These are phyloP conservation scores for Aureobasidium sp. DNA, from an alignment of 2,329 filamentous ascomycete species.

Conservation along the genomic window DNA sequence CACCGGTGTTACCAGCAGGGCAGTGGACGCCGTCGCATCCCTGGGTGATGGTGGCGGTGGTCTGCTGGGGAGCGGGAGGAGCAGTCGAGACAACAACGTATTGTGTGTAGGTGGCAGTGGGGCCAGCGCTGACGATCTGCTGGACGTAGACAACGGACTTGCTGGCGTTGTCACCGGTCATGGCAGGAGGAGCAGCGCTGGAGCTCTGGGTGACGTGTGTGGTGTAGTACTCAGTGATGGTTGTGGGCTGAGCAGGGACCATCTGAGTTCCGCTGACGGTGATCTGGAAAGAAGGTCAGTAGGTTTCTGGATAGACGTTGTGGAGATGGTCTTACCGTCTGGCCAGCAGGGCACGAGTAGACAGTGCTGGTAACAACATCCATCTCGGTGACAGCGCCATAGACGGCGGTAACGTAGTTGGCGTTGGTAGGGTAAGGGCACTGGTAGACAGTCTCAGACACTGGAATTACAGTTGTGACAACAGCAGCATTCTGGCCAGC, in stretches of 20 bases:
- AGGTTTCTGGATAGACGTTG: no score
- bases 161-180: background rate
- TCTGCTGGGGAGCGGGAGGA: conserved; percentile 14
- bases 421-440: conserved; percentile 11
- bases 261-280: background rate
- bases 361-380: conserved; percentile 16
- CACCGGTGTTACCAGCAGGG: background rate
- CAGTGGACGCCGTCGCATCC: background rate
- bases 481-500: conserved; percentile 18
- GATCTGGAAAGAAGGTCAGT: background rate
- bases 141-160: conserved; percentile 10
- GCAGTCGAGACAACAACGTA: conserved; percentile 14
- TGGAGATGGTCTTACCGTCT: background rate
- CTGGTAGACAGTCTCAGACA: conserved; percentile 17
- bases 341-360: conserved; percentile 30
- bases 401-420: conserved; percentile 22
- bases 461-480: conserved; percentile 18
- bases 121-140: background rate
- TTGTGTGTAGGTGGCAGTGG: background rate
- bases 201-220: background rate
- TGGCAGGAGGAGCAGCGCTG: background rate
- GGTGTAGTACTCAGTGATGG: background rate
- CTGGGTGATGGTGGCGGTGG: conserved; percentile 22
- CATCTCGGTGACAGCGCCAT: conserved; percentile 16
- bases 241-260: conserved; percentile 7